phyloP scores from a whole-genome alignment of 2,329 filamentous ascomycete genomes.

The Beauveria medogensis region DNA sequence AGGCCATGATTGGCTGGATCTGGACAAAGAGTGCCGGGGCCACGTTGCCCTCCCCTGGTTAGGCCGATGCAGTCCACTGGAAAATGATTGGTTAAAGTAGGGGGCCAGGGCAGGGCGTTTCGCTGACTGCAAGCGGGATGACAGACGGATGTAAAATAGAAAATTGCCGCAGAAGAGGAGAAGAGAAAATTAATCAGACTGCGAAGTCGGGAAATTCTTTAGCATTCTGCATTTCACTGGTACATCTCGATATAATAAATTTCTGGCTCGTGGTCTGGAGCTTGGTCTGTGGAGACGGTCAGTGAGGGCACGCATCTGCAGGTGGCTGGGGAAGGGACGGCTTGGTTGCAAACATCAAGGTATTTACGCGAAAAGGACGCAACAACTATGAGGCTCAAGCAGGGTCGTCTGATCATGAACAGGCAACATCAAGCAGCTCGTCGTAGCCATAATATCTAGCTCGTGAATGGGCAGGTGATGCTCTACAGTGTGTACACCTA shows the following conservation, averaged over 20 bases:
- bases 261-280: neutral
- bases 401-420: too few species aligned
- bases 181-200: too few species aligned
- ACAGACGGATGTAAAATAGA: too few species aligned
- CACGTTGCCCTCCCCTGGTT: neutral
- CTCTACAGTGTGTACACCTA: too few species aligned
- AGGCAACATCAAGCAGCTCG: too few species aligned
- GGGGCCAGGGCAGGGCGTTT: neutral
- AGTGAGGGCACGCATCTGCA: neutral
- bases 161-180: too few species aligned
- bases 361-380: too few species aligned
- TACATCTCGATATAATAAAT: neutral
- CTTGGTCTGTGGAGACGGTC: neutral
- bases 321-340: neutral
- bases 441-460: too few species aligned
- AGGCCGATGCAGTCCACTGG: conserved; percentile 1
- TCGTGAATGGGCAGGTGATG: too few species aligned
- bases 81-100: neutral
- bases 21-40: neutral
- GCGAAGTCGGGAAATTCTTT: neutral
- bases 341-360: too few species aligned
- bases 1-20: conserved; percentile 2
- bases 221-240: neutral
- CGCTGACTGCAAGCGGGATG: neutral
- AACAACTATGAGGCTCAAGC: too few species aligned